Base-by-base conservation (phyloP, 306 rosid species). In the Prunus armeniaca region DNA sequence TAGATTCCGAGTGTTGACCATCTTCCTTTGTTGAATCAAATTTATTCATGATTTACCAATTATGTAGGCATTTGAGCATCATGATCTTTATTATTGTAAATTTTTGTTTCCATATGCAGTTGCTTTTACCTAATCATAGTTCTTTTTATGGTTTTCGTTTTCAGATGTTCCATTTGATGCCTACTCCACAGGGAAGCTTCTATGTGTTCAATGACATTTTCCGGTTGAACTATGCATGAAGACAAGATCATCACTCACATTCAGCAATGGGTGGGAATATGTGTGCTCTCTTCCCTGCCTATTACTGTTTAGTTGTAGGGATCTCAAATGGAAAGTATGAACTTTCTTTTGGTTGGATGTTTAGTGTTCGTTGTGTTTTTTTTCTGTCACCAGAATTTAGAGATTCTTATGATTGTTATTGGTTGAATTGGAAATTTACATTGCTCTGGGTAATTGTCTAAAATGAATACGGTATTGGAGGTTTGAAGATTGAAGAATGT, bases 151-250 rank as follows among this genome's bases (percentile, higher is more conserved):
- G 60, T 80, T 76, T 86, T n/a, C 71, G 41, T 58, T 63, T 4
- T 34, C 93, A 94, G 98, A 94, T 94, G 98, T 94, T 94, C 88
- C 98, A 94, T 85, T 87, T 94, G 95, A 91, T 94, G 70, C 98
- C 98, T 65, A 89, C 96, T n/a, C 89, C 87, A 12, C 91, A 84
- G 78, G 94, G 91, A 76, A 92, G 96, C 92, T 94, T 87, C 72
- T 91, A 85, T 69, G 98, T 94, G 77, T 84, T 83, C 83, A 94
- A 94, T 75, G 98, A 94, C 82, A 88, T 94, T 69, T 94, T 94
- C 88, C 94, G 98, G 30, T 82, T 94, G 91, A 94, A 94, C 85
- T 94, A 94, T 61, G 98, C 98, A 0, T 94, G 92, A 94, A 80
- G 81, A 58, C 34, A 25, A 74, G 58, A 52, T 30, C 4, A 78